These are phyloP conservation scores for Metschnikowia peoriensis DNA, from an alignment of 805 yeast species.

Conservation along the genomic window DNA sequence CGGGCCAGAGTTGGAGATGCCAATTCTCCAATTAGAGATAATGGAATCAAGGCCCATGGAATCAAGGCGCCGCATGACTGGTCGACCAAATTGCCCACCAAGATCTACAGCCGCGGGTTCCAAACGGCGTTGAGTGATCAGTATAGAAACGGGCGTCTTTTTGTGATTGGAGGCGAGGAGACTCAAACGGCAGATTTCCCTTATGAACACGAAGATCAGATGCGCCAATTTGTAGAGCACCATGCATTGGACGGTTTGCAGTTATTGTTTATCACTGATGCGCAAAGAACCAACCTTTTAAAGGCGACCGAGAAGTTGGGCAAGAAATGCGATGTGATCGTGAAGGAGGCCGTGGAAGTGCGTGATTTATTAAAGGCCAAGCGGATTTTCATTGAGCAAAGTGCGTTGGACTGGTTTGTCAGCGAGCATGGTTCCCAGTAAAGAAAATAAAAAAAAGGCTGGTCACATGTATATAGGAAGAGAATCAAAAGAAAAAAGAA, in stretches of 20 bases:
- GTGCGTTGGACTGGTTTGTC: conserved; percentile 63
- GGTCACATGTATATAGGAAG: neutral
- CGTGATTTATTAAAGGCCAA: conserved; percentile 81
- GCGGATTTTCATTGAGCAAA: conserved; percentile 67
- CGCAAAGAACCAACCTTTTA: conserved; percentile 57
- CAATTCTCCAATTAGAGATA: conserved; percentile 87
- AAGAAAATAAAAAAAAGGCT: no score
- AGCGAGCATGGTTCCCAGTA: conserved; percentile 25
- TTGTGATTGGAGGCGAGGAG: conserved; percentile 59
- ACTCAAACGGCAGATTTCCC: conserved; percentile 34
- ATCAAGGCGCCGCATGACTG: conserved; percentile 88
- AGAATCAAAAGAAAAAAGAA: neutral
- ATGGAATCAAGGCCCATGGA: conserved; percentile 88
- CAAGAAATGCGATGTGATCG: conserved; percentile 58
- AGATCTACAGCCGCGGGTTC: conserved; percentile 73
- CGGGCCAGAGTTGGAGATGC: conserved; percentile 95
- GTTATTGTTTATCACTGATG: conserved; percentile 67
- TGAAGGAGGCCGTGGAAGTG: conserved; percentile 77
- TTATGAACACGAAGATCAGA: conserved; percentile 43
- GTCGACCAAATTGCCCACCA: conserved; percentile 71
- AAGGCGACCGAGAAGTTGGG: conserved; percentile 53
- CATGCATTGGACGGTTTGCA: conserved; percentile 52
- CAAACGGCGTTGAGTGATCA: conserved; percentile 80
- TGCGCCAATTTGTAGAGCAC: conserved; percentile 47
- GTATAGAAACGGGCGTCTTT: conserved; percentile 71